These are phyloP conservation scores for Alternaria triticimaculans DNA, from an alignment of 2,329 filamentous ascomycete genomes.

Conservation along the genomic window DNA sequence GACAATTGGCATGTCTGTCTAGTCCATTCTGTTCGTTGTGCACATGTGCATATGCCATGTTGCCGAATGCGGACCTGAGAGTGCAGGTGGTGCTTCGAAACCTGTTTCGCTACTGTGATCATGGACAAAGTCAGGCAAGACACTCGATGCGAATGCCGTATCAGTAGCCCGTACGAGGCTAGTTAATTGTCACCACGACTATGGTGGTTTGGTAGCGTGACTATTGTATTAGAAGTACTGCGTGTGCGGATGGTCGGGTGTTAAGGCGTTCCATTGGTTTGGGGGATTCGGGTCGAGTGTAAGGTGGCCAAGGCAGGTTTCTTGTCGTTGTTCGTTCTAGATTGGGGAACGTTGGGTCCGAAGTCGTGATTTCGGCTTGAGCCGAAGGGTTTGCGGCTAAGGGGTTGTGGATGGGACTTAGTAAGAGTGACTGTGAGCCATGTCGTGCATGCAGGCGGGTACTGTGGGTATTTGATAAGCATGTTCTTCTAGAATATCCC, in stretches of 20 bases:
- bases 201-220: slow-evolving; percentile 8
- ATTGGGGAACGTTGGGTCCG: background rate
- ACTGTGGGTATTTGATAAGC: background rate
- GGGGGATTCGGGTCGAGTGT: background rate
- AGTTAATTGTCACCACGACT: background rate
- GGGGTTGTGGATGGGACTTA: background rate
- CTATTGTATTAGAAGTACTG: background rate
- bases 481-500: background rate
- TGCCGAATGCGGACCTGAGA: slow-evolving; percentile 5
- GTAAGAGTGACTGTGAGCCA: background rate
- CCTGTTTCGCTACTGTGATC: background rate
- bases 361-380: background rate
- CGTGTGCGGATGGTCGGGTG: background rate
- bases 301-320: background rate
- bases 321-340: background rate
- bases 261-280: background rate
- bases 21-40: background rate
- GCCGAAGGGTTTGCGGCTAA: background rate
- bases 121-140: background rate
- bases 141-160: background rate
- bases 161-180: background rate
- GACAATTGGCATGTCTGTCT: background rate
- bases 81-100: background rate
- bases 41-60: background rate
- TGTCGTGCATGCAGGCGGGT: background rate